Conservation (phyloP, 257 asterid species). For the Gynochthodes officinalis region DNA sequence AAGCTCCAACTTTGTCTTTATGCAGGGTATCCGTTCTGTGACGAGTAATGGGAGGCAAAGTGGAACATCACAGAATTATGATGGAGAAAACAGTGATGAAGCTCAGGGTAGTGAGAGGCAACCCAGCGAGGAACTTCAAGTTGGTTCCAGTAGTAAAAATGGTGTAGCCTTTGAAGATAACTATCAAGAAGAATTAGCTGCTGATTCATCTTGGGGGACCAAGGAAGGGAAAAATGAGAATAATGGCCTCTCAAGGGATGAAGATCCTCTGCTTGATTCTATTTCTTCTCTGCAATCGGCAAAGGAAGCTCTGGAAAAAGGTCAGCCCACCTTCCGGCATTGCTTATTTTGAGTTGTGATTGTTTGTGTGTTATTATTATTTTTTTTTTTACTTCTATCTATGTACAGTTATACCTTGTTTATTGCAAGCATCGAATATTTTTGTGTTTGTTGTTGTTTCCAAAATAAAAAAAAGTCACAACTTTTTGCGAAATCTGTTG, state of each 20-base stretch:
- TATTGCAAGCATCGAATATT: not conserved
- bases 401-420: not conserved
- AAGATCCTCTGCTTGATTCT: constrained; percentile 50
- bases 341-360: constrained; percentile 4
- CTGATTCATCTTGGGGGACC: constrained; percentile 46
- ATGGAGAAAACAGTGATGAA: constrained; percentile 58
- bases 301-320: constrained; percentile 61
- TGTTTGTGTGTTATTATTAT: not conserved
- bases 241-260: constrained; percentile 37
- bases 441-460: not conserved
- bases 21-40: constrained; percentile 56
- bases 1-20: constrained; percentile 62
- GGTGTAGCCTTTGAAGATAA: constrained; percentile 41
- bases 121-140: constrained; percentile 36
- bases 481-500: not conserved
- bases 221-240: constrained; percentile 50
- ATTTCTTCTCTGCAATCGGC: constrained; percentile 47
- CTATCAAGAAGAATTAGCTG: constrained; percentile 40
- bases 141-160: constrained; percentile 37
- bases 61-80: constrained; percentile 40
- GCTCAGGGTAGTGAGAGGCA: constrained; percentile 37
- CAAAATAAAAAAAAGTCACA: not conserved
- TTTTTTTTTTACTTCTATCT: not conserved
- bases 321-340: constrained; percentile 30
- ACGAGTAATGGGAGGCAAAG: constrained; percentile 45